Evolutionary conservation across 768 basidiomycete genomes (phyloP), one percentile per base, ranked within the genome.

Genomic region (Xerocomellus chrysenteron): DNA sequence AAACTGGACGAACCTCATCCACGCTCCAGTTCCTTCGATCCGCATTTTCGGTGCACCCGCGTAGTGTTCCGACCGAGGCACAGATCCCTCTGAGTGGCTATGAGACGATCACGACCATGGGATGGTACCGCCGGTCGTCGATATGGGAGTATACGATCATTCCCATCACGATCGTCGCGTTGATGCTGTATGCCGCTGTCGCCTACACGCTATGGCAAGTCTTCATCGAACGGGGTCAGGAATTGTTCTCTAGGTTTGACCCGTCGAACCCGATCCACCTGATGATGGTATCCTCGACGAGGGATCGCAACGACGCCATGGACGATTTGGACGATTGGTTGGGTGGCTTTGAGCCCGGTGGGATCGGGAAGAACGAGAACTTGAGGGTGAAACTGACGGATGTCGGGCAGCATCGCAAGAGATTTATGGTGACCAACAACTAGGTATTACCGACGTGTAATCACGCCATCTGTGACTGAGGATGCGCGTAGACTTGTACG

Each of bases 151-250:
- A 51, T 13, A 59, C 26, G 12, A 51, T 54, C 19, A n/a, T 51
- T 9, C 52, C 57, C 16, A 59, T 54, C 32, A 54, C 44, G 30
- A 3, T 52, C 33, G 44, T 61, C 14, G 47, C 33, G 10, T 12
- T 61, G 26, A 51, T 61, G 16, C 28, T 35, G 26, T 54, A 60
- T 6, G 32, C 26, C n/a, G 56, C 59, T 9, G 50, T 52, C 21
- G 59, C 14, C n/a, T 56, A 61, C 35, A 57, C 51, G 8, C 17
- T 56, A 2, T 61, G 44, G 48, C 19, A 61, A 9, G 11, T 53
- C 35, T 24, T 42, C 13, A 17, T 13, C 35, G 40, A 45, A 44
- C 46, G 9, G 16, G 11, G 44, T 16, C 35, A 28, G 1, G 14
- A n/a, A 17, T 42, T 14, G 1, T 57, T 57, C 30, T 32, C 42